phyloP scores from a whole-genome alignment of 2,329 filamentous ascomycete genomes.

The Didymella pinodella region DNA sequence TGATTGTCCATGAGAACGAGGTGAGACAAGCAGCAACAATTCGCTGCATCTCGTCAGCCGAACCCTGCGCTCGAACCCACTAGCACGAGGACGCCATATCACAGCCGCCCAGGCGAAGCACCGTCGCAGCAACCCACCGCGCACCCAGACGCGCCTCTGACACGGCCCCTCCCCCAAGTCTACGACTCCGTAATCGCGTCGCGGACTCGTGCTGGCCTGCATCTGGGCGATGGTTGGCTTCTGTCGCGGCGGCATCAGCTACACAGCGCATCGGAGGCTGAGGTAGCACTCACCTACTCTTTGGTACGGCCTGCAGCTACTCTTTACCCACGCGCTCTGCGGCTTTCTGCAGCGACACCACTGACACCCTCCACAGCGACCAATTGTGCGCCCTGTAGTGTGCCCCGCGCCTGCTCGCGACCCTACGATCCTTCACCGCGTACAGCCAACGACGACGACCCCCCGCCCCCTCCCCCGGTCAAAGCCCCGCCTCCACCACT shows the following conservation, averaged over 20 bases:
- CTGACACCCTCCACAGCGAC: conserved; percentile 12
- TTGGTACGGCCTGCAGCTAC: conserved; percentile 14
- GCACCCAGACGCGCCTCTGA: neutral
- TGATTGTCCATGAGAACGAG: conserved; percentile 5
- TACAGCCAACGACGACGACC: neutral
- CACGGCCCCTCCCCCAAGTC: neutral
- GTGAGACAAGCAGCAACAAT: conserved; percentile 15
- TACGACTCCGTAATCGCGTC: conserved; percentile 10
- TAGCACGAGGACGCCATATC: conserved; percentile 20
- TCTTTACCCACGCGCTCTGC: conserved; percentile 6
- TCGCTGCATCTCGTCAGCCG: conserved; percentile 7
- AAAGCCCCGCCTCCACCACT: conserved; percentile 7
- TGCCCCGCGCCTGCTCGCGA: conserved; percentile 6
- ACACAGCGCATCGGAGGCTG: conserved; percentile 39
- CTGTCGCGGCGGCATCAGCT: conserved; percentile 33
- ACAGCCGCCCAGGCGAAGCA: conserved; percentile 12
- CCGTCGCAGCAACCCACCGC: conserved; percentile 6
- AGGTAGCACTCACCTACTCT: conserved; percentile 31
- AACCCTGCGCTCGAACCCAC: conserved; percentile 10
- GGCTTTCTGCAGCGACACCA: neutral
- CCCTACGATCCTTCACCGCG: conserved; percentile 6
- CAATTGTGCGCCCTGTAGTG: conserved; percentile 14
- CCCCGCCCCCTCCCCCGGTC: neutral
- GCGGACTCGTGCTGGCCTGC: conserved; percentile 17
- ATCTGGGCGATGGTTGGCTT: conserved; percentile 41